Evolutionary conservation across 306 rosid genomes (phyloP), one percentile per base, ranked within the genome.

Genomic region (Ceratonia siliqua): DNA sequence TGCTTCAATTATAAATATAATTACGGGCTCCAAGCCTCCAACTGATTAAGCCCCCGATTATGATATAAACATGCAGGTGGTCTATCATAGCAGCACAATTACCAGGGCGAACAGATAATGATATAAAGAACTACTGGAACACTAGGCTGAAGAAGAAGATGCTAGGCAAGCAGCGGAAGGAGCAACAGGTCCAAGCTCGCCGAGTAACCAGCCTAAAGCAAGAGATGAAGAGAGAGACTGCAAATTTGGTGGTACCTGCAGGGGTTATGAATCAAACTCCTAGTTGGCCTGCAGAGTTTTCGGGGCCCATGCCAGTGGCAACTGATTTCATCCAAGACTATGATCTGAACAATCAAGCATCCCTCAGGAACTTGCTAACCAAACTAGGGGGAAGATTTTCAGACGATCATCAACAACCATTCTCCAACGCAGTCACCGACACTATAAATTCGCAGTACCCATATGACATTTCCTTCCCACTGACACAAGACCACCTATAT

Each of bases 101-200:
- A 78, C 99, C 96, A 1, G 99, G 99, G 36, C 79, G 99, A 66
- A 94, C 99, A 0, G 99, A 94, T 70, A 94, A 94, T 55, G 99
- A 94, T 61, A 92, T 94, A 56, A 94, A 94, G 89, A 94, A 94
- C 62, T 94, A 94, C 74, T 94, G 99, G 99, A 94, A 94, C 83
- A 94, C 99, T 0, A 90, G 89, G 82, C 76, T 94, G 81, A 94
- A 92, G 93, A 94, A 94, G 83, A 94, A 94, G 93, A 96, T 92
- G 3, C 70, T 88, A 9, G 99, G 92, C 0, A 90, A 82, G 71
- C 96, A 92, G 73, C 88, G 90, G 42, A 89, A 81, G 65, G 87
- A 88, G 18, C 92, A 91, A 8, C 82, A 82, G 8, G 82, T 81
- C 73, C 82, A 85, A 63, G 84, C 82, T 53, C 81, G 92, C 30